Evolutionary conservation across 495 filamentous ascomycete genomes (phyloP), one percentile per base, ranked within the genome.

Genomic region (Annulohypoxylon nitens): DNA sequence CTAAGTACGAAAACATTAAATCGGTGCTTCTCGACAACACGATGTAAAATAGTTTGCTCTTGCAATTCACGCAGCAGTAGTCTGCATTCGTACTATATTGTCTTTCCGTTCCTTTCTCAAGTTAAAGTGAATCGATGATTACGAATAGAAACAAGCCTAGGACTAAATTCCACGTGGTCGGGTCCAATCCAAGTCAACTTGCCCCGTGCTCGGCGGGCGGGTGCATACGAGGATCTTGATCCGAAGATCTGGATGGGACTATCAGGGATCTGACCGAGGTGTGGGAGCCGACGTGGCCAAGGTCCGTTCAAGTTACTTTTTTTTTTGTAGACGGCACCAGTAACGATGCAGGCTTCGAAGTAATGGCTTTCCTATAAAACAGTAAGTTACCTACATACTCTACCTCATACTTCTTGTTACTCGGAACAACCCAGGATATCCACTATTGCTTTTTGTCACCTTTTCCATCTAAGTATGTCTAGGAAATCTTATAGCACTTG

Each of bases 21-120:
- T 41, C 23, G 30, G 61, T 69, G 72, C 67, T 69, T 69, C 50
- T 61, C 67, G 62, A 75, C 69, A 74, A 72, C 50, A 61, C 77
- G 25, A 71, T 78, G 77, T 78, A 78, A 73, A 77, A 72, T 78
- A 78, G 71, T 66, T 71, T 67, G 67, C 72, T 71, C 50, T 61
- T 68, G 50, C 59, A 63, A 75, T 70, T 61, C 7, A 63, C 59
- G 50, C 66, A 67, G 67, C 54, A 59, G 58, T 70, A 63, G 45
- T 18, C 62, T 59, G 2, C 54, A 37, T 47, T 58, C 55, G 10
- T 63, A n/a, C 25, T 23, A 2, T 12, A 18, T 55, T 36, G 18
- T 53, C 39, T 26, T 64, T 18, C 59, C 4, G 41, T 18, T 43
- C 26, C 36, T 26, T 36, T 41, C 41, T 25, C 18, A 25, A 34